These are phyloP conservation scores for Alopecurus myosuroides DNA, from an alignment of 176 grass and related monocot genomes.

Conservation along the genomic window DNA sequence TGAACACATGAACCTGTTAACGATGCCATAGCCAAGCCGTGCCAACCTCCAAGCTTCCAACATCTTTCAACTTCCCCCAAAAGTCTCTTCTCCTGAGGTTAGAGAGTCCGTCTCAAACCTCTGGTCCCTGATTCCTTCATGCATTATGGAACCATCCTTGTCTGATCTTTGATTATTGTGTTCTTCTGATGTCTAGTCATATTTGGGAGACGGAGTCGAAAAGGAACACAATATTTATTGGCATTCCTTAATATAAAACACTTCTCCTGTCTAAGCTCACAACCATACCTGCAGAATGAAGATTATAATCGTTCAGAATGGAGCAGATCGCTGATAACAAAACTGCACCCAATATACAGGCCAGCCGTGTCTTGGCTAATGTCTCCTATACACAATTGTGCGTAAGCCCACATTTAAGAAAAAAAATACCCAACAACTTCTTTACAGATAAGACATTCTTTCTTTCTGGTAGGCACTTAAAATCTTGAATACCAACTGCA, in stretches of 20 bases:
- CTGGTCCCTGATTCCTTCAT: constrained; percentile 39
- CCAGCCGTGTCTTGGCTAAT: constrained; percentile 14
- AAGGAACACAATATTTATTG: not conserved
- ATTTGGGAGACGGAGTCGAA: not conserved
- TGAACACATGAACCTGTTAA: constrained; percentile 40
- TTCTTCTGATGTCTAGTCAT: not conserved
- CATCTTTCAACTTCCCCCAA: constrained; percentile 5
- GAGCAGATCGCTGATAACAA: not conserved
- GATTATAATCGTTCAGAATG: not conserved
- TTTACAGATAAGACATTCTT: constrained; percentile 14
- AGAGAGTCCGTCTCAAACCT: constrained; percentile 65
- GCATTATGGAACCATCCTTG: constrained; percentile 11
- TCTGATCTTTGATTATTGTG: not conserved
- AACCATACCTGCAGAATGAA: not conserved
- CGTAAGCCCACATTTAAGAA: not conserved
- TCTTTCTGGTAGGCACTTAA: not conserved
- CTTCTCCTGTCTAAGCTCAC: not conserved
- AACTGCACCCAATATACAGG: not conserved
- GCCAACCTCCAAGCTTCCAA: constrained; percentile 20
- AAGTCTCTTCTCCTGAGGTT: constrained; percentile 35
- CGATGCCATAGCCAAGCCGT: not conserved
- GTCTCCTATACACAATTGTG: constrained; percentile 24
- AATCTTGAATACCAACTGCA: not conserved
- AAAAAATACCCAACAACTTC: constrained; percentile 4
- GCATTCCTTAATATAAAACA: not conserved